These are phyloP conservation scores for Hyphopichia khmerensis DNA, from an alignment of 1,139 yeast genomes.

Conservation along the genomic window DNA sequence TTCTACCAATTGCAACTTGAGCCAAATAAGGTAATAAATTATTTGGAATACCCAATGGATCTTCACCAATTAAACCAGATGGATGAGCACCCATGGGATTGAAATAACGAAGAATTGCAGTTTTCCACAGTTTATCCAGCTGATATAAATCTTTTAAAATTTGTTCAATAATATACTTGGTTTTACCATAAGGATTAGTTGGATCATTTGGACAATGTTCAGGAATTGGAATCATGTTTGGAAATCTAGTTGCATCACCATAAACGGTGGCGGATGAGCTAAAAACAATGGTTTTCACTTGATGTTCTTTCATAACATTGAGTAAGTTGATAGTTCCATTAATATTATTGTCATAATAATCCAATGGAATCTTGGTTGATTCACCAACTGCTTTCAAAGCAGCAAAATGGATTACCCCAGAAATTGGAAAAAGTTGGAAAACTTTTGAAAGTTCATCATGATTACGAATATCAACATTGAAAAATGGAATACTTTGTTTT, in stretches of 20 bases:
- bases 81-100: slow-evolving; percentile 89
- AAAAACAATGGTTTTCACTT: slow-evolving; percentile 65
- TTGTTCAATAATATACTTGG: slow-evolving; percentile 66
- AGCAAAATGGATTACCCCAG: slow-evolving; percentile 79
- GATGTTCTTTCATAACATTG: slow-evolving; percentile 46
- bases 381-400: slow-evolving; percentile 86
- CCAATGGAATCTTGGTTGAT: slow-evolving; percentile 69
- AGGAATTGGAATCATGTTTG: slow-evolving; percentile 76
- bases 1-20: slow-evolving; percentile 74
- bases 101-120: slow-evolving; percentile 73
- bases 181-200: slow-evolving; percentile 74
- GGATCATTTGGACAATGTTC: slow-evolving; percentile 78
- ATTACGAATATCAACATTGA: slow-evolving; percentile 59
- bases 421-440: slow-evolving; percentile 50
- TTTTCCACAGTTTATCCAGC: slow-evolving; percentile 50
- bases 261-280: slow-evolving; percentile 83
- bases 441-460: slow-evolving; percentile 45
- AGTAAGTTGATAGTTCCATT: slow-evolving; percentile 63
- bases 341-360: slow-evolving; percentile 69
- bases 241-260: slow-evolving; percentile 77
- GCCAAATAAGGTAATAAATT: slow-evolving; percentile 74
- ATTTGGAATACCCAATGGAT: slow-evolving; percentile 76
- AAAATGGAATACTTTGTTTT: slow-evolving; percentile 52
- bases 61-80: slow-evolving; percentile 77
- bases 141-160: slow-evolving; percentile 57